Percentiles rank a stretch among this genome's conserved stretches.
phyloP scores from a whole-genome alignment of 1,284 basidiomycete genomes.

The Gymnopus androsaceus region DNA sequence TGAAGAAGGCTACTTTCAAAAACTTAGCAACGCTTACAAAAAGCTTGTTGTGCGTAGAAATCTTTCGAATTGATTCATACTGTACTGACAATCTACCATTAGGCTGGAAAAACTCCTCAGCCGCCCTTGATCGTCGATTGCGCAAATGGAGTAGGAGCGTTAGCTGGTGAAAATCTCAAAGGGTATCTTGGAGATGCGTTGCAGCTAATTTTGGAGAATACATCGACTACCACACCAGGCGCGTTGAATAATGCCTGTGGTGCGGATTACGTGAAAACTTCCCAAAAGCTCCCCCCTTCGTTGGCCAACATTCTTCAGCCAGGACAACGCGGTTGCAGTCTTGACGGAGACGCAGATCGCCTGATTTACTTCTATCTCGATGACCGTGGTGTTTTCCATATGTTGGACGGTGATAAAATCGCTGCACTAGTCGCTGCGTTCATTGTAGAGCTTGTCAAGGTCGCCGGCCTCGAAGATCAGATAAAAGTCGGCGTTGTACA shows the following conservation, averaged over 20 bases:
- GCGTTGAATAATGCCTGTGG: conserved; percentile 89
- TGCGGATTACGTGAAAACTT: conserved; percentile 97
- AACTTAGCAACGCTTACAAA: conserved; percentile 85
- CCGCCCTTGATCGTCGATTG: conserved; percentile 86
- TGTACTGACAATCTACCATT: conserved; percentile 15
- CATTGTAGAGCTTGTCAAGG: conserved; percentile 87
- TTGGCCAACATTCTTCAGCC: conserved; percentile 60
- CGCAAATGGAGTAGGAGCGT: conserved; percentile 95
- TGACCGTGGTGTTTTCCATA: conserved; percentile 76
- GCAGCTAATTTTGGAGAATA: conserved; percentile 68
- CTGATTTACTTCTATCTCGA: conserved; percentile 95
- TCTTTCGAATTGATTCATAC: conserved; percentile 4
- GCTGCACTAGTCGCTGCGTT: conserved; percentile 92
- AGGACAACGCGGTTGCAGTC: conserved; percentile 85
- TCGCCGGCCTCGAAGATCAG: conserved; percentile 72
- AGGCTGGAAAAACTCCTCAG: conserved; percentile 65
- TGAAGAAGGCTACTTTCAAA: conserved; percentile 85
- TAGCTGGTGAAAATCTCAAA: conserved; percentile 63
- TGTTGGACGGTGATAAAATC: conserved; percentile 99
- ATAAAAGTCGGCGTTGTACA: conserved; percentile 93
- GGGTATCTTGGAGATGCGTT: conserved; percentile 58
- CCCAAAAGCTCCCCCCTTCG: conserved; percentile 80
- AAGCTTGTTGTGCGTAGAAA: conserved; percentile 74
- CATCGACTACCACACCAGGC: conserved; percentile 64
- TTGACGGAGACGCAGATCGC: conserved; percentile 98